Conservation (phyloP, 1,139 yeast genomes). For the Candida glucosophila region DNA sequence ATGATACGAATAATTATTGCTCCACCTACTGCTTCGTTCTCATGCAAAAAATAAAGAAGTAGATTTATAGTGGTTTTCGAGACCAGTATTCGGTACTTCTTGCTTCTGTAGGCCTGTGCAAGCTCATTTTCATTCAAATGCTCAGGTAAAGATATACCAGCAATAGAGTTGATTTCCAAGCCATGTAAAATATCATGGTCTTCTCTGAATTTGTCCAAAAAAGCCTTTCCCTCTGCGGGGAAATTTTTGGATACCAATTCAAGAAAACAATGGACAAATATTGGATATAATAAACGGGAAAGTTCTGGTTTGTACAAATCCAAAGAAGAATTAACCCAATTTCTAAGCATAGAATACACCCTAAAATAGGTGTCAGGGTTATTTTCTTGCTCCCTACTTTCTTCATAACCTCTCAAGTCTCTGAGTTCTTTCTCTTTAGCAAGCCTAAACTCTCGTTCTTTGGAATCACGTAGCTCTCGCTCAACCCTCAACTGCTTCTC, state of each 20-base stretch:
- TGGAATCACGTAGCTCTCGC: slow-evolving; percentile 30
- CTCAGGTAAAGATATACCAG: slow-evolving; percentile 69
- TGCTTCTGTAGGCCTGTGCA: slow-evolving; percentile 64
- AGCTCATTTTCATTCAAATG: slow-evolving; percentile 78
- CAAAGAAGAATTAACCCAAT: slow-evolving; percentile 87
- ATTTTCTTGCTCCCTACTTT: slow-evolving; percentile 30
- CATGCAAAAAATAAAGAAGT: slow-evolving; percentile 78
- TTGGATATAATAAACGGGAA: slow-evolving; percentile 75
- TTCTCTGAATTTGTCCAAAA: slow-evolving; percentile 63
- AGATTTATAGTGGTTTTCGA: slow-evolving; percentile 82
- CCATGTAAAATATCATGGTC: slow-evolving; percentile 78
- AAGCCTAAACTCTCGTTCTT: slow-evolving; percentile 32
- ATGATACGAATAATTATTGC: slow-evolving; percentile 76
- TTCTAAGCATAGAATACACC: slow-evolving; percentile 71
- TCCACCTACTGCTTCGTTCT: slow-evolving; percentile 90
- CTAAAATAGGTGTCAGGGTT: slow-evolving; percentile 67
- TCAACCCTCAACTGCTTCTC: slow-evolving; percentile 28
- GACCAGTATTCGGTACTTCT: slow-evolving; percentile 68
- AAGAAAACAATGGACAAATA: slow-evolving; percentile 80
- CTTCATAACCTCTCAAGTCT: slow-evolving; percentile 33
- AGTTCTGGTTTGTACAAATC: slow-evolving; percentile 90
- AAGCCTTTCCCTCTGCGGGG: slow-evolving; percentile 55
- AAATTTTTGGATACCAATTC: slow-evolving; percentile 64
- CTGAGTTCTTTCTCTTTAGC: slow-evolving; percentile 35
- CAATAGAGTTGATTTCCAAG: slow-evolving; percentile 61